Conservation (phyloP, 176 grass and related monocot genomes). For the Cenchrus americanus region DNA sequence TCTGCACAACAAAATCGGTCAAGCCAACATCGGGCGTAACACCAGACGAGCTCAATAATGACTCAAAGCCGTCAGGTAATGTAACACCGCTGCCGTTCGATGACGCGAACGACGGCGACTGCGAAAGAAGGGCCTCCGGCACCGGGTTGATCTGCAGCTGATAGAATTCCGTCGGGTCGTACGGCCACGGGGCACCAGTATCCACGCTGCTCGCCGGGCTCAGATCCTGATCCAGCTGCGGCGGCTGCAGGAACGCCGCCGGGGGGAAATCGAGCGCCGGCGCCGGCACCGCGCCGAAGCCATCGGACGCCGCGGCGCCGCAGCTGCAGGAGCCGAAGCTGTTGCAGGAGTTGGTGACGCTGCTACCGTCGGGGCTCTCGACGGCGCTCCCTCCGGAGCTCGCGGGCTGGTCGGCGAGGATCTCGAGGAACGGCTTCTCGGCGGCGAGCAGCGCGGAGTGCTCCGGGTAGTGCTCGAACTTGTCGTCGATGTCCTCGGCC, state of each 20-base stretch:
- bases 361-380: conserved; percentile 62
- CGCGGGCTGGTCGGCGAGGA: conserved; percentile 57
- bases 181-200: conserved; percentile 36
- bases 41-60: conserved; percentile 35
- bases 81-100: conserved; percentile 39
- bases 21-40: conserved; percentile 35
- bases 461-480: conserved; percentile 82
- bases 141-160: conserved; percentile 44
- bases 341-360: conserved; percentile 46
- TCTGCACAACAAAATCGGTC: conserved; percentile 46
- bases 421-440: conserved; percentile 81
- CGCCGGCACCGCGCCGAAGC: background rate
- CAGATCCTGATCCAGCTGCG: conserved; percentile 39
- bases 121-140: conserved; percentile 40
- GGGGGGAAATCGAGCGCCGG: conserved; percentile 29
- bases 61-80: conserved; percentile 44
- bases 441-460: conserved; percentile 68
- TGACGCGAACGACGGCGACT: conserved; percentile 39
- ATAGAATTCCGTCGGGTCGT: conserved; percentile 48
- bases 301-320: background rate
- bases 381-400: conserved; percentile 44
- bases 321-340: conserved; percentile 37
- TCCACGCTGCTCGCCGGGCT: conserved; percentile 40
- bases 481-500: conserved; percentile 96
- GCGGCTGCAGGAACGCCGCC: conserved; percentile 39